Conservation (phyloP, 805 yeast genomes). For the Candida dajiaensis region DNA sequence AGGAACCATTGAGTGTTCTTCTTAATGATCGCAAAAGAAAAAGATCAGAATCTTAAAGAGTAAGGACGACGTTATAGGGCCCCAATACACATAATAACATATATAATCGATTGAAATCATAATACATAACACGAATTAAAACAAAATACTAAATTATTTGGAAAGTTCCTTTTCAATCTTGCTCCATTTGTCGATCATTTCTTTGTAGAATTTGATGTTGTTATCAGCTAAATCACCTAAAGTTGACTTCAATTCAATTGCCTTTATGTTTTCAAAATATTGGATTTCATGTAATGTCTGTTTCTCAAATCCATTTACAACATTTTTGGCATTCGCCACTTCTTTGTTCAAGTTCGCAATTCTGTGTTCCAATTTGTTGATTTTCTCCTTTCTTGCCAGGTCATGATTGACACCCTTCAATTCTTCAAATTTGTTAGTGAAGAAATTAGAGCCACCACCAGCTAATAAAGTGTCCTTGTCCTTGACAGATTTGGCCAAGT, state of each 20-base stretch:
- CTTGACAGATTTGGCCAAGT: slow-evolving; percentile 59
- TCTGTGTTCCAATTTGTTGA: slow-evolving; percentile 42
- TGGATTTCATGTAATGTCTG: slow-evolving; percentile 50
- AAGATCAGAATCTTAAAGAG: background rate
- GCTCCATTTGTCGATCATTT: slow-evolving; percentile 66
- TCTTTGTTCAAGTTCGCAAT: slow-evolving; percentile 45
- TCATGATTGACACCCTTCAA: slow-evolving; percentile 59
- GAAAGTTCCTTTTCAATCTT: slow-evolving; percentile 38
- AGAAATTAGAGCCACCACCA: slow-evolving; percentile 47
- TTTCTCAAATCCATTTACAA: slow-evolving; percentile 49
- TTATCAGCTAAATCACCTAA: slow-evolving; percentile 69
- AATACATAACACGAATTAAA: background rate
- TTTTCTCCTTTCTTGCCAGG: slow-evolving; percentile 44
- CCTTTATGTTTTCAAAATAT: slow-evolving; percentile 75
- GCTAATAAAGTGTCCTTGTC: slow-evolving; percentile 55
- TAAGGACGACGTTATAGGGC: too few relatives aligned
- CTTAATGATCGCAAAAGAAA: slow-evolving; percentile 1
- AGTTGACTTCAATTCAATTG: slow-evolving; percentile 67
- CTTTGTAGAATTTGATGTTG: slow-evolving; percentile 67
- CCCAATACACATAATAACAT: too few relatives aligned
- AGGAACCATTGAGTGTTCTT: background rate
- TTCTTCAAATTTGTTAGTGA: slow-evolving; percentile 55
- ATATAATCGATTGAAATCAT: background rate
- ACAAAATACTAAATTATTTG: slow-evolving; percentile 11
- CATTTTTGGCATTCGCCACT: slow-evolving; percentile 42